Percentiles rank a stretch among this genome's conserved stretches.
Evolutionary conservation across 2,329 filamentous ascomycete species (phyloP).

Genomic region (Lachnellula occidentalis): DNA sequence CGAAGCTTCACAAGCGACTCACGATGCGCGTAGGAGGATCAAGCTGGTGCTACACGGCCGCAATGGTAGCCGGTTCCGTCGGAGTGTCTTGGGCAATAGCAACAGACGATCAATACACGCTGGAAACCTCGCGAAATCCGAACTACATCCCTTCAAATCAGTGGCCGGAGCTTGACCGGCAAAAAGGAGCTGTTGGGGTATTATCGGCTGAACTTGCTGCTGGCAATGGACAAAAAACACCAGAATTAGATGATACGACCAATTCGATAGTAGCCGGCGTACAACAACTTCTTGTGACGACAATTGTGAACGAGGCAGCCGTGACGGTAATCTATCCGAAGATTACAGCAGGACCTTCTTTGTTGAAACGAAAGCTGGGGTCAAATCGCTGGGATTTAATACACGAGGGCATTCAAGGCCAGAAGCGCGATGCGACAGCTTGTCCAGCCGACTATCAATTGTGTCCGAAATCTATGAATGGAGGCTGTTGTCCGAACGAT

Average conservation of each 20-base stretch:
- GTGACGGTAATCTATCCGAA: conserved; percentile 18
- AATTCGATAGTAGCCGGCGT: background rate
- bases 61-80: conserved; percentile 8
- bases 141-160: background rate
- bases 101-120: background rate
- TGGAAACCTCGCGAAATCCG: background rate
- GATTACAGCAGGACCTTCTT: conserved; percentile 18
- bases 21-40: conserved; percentile 10
- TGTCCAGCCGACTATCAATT: conserved; percentile 24
- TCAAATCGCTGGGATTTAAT: conserved; percentile 26
- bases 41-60: conserved; percentile 11
- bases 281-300: conserved; percentile 1
- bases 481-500: conserved; percentile 35
- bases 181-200: conserved; percentile 5
- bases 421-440: conserved; percentile 22
- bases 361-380: conserved; percentile 23
- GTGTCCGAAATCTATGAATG: conserved; percentile 26
- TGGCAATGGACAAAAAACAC: background rate
- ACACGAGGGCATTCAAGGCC: conserved; percentile 26
- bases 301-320: conserved; percentile 1
- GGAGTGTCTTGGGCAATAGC: conserved; percentile 7
- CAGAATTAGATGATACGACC: background rate
- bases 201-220: background rate
- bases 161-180: background rate
- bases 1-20: conserved; percentile 1